Evolutionary conservation across 2,329 filamentous ascomycete species (phyloP).

Genomic region (Xylaria hypoxylon): DNA sequence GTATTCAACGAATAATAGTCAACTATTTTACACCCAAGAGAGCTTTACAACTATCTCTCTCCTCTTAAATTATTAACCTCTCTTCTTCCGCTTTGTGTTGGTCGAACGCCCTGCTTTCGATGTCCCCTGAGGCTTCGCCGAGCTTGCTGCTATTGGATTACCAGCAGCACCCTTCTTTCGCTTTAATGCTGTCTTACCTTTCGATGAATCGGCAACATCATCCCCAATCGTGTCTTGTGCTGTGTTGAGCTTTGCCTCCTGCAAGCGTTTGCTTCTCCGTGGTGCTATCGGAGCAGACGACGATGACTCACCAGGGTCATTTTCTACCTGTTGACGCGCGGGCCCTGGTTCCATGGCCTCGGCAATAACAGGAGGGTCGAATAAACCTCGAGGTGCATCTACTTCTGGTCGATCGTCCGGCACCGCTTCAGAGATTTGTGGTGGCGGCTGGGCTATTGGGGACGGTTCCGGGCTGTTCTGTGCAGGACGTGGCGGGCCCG

Average conservation of each 20-base stretch:
- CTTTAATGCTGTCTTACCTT: not conserved
- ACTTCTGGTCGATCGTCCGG: not conserved
- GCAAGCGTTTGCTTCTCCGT: conserved; percentile 23
- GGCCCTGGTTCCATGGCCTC: not conserved
- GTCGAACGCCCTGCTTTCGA: not conserved
- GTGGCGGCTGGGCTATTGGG: not conserved
- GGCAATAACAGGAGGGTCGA: not conserved
- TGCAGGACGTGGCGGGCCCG: not conserved
- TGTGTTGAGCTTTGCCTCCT: not conserved
- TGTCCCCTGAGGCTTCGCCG: not conserved
- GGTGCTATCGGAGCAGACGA: not conserved
- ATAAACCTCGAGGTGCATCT: not conserved
- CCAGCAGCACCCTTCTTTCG: not conserved
- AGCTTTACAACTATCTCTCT: not conserved
- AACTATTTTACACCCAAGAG: not conserved
- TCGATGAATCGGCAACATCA: not conserved
- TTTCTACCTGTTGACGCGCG: not conserved
- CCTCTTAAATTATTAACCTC: not conserved
- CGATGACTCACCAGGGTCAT: not conserved
- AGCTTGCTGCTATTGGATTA: not conserved
- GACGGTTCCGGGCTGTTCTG: not conserved
- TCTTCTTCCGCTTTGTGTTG: not conserved
- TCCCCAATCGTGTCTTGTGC: not conserved
- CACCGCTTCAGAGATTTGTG: not conserved
- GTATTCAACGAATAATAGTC: not conserved